Evolutionary conservation across 2,329 filamentous ascomycete genomes (phyloP).

Genomic region (Diaporthe destruens): DNA sequence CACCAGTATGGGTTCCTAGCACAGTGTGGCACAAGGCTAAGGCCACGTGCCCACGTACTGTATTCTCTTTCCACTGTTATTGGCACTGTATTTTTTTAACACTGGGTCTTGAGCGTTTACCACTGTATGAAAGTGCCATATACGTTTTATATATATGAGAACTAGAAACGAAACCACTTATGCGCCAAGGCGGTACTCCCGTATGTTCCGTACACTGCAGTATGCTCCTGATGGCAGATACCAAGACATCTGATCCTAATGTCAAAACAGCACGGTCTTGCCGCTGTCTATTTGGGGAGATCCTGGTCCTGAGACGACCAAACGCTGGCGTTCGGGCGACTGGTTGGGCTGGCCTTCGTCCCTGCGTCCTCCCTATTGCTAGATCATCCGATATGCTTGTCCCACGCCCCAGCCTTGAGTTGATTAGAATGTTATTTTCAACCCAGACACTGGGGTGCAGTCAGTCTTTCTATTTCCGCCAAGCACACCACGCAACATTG

Average conservation of each 20-base stretch:
- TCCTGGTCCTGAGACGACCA: not conserved
- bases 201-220: not conserved
- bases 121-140: too few species aligned
- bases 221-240: not conserved
- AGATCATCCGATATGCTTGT: constrained; percentile 11
- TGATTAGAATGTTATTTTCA: constrained; percentile 27
- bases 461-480: not conserved
- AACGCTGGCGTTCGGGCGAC: constrained; percentile 2
- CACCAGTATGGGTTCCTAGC: too few species aligned
- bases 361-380: not conserved
- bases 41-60: too few species aligned
- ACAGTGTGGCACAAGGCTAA: too few species aligned
- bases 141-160: too few species aligned
- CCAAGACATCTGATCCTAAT: not conserved
- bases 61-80: too few species aligned
- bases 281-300: not conserved
- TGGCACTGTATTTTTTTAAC: too few species aligned
- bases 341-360: not conserved
- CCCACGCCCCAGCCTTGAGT: not conserved
- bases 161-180: too few species aligned
- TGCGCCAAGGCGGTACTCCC: not conserved
- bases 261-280: not conserved
- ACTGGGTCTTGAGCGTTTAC: too few species aligned
- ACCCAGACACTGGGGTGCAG: constrained; percentile 23
- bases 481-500: not conserved